Conservation (phyloP, 495 filamentous ascomycete species). For the Recurvomyces mirabilis region DNA sequence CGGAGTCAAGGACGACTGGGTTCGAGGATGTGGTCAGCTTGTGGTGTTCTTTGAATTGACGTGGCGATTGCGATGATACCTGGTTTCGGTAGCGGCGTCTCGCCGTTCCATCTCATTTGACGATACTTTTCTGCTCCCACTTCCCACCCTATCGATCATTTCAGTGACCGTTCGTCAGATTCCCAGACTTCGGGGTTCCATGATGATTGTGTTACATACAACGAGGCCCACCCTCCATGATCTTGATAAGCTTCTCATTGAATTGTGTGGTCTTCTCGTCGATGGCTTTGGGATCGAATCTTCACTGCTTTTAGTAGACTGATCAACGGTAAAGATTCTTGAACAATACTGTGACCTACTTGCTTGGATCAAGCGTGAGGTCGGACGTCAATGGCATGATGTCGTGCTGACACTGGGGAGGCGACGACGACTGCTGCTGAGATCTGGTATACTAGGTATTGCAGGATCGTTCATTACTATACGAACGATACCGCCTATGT, state of each 20-base stretch:
- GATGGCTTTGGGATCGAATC: slow-evolving; percentile 23
- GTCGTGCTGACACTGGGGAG: no score
- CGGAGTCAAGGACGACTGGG: slow-evolving; percentile 26
- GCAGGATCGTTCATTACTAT: no score
- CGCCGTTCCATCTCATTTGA: slow-evolving; percentile 35
- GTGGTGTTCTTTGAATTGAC: not conserved
- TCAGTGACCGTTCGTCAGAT: no score
- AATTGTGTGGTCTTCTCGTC: slow-evolving; percentile 23
- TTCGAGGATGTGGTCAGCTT: not conserved
- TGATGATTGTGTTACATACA: slow-evolving; percentile 21
- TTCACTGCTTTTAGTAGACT: slow-evolving; percentile 1
- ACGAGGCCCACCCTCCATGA: slow-evolving; percentile 26
- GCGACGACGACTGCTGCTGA: no score
- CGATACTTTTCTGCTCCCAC: slow-evolving; percentile 37
- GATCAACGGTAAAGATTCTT: not conserved
- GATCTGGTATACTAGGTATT: no score
- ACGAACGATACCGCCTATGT: no score
- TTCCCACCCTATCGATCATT: slow-evolving; percentile 13
- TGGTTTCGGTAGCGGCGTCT: slow-evolving; percentile 35
- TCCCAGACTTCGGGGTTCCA: no score
- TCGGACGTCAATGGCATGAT: slow-evolving; percentile 27
- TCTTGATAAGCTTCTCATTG: slow-evolving; percentile 30
- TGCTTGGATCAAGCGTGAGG: slow-evolving; percentile 20
- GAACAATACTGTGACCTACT: not conserved
- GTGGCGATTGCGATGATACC: not conserved